Evolutionary conservation across 768 basidiomycete species (phyloP), one percentile per base, ranked within the genome.

Genomic region (Crepidotus variabilis): DNA sequence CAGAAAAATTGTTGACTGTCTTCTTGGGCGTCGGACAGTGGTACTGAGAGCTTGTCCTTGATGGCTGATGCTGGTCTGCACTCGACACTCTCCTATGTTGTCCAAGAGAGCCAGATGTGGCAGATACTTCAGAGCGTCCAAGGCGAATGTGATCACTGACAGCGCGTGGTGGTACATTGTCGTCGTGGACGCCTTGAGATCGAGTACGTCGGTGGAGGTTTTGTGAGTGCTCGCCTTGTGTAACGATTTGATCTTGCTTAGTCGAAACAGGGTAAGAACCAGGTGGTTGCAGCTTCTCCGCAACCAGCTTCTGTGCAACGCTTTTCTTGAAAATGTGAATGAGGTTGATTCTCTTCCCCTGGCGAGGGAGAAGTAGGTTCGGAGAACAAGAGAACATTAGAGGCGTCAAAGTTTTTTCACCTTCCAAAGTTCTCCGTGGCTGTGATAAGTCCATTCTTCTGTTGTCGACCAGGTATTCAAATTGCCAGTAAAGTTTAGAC

Each of bases 381-480:
- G 90, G 89, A 2, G 88, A 85, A 64, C 91, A 93, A 16, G 83
- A 80, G 68, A 92, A 92, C 16, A 81, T 81, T 21, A 92, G 69
- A 2, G 91, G 91, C 1, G 83, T 88, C 55, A 92, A 64, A 1
- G 75, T 76, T 72, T 87, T 90, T 71, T 93, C 92, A 14, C 87
- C 88, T 6, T 78, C 73, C n/a, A 81, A 63, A 16, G 73, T 63
- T 56, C 74, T 78, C 16, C 82, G 79, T 2, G 75, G 72, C 21
- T 81, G 80, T 3, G 76, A 72, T 6, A 67, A 67, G 21, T 81
- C 76, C 21, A 71, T 70, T 52, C 74, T 69, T 32, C 83, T 76
- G 60, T 90, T 84, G 39, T 82, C 80, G 9, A 94, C 87, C 32
- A 85, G 64, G 66, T 94, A 94, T 54, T 90, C 87, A 60, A 94